Percentiles rank a stretch among this genome's conserved stretches.
Evolutionary conservation across 2,329 filamentous ascomycete species (phyloP).

Genomic region (Fusarium domesticum): DNA sequence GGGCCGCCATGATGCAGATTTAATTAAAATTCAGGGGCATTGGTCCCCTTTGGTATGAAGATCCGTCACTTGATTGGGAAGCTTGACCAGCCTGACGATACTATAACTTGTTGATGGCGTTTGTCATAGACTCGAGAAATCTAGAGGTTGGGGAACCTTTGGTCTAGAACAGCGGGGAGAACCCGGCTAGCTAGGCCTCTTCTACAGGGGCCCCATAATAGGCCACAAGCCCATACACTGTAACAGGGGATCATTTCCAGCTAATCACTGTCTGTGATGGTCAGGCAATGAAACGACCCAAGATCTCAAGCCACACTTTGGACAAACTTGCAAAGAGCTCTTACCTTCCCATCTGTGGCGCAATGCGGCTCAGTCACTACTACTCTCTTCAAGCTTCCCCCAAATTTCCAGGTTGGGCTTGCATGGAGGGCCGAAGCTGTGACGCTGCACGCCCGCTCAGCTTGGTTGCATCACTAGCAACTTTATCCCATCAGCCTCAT

Average conservation of each 20-base stretch:
- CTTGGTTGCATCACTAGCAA: constrained; percentile 33
- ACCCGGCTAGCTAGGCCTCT: no score
- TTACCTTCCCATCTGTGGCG: constrained; percentile 9
- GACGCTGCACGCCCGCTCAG: constrained; percentile 24
- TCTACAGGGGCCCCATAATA: no score
- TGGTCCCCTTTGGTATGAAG: constrained; percentile 6
- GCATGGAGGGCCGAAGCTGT: constrained; percentile 11
- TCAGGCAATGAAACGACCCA: no score
- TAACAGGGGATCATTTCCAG: constrained; percentile 18
- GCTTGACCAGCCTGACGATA: neutral
- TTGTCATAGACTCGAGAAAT: no score
- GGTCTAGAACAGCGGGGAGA: neutral
- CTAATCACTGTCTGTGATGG: constrained; percentile 5
- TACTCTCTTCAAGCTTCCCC: neutral
- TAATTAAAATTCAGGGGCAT: constrained; percentile 23
- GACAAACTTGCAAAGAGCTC: neutral
- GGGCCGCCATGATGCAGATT: constrained; percentile 21
- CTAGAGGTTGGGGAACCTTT: constrained; percentile 19
- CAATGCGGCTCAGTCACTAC: constrained; percentile 7
- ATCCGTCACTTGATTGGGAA: constrained; percentile 16
- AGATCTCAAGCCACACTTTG: constrained; percentile 1
- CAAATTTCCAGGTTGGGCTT: constrained; percentile 18
- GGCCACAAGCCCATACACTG: no score
- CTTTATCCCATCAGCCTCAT: constrained; percentile 25
- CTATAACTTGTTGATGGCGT: neutral